These are phyloP conservation scores for Acer yangbiense DNA, from an alignment of 345 rosid genomes.

Conservation along the genomic window DNA sequence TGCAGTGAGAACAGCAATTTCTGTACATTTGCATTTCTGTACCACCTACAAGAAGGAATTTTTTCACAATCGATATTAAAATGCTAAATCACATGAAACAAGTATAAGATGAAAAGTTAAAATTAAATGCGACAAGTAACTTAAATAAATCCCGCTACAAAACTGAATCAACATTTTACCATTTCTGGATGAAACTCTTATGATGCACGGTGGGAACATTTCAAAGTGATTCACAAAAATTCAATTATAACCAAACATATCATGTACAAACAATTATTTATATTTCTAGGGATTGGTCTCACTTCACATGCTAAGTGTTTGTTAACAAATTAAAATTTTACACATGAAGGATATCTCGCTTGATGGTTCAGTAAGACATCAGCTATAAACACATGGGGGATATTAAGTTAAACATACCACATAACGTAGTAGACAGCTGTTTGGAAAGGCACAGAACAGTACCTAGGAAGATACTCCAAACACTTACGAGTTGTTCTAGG, in stretches of 20 bases:
- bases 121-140: too few relatives aligned
- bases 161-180: neutral
- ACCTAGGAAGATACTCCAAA: constrained; percentile 79
- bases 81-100: too few relatives aligned
- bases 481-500: constrained; percentile 93
- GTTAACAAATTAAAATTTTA: too few relatives aligned
- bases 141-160: too few relatives aligned
- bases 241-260: neutral
- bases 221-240: too few relatives aligned
- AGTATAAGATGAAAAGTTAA: too few relatives aligned
- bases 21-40: constrained; percentile 7
- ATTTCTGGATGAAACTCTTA: too few relatives aligned
- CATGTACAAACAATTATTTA: too few relatives aligned
- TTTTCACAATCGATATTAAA: too few relatives aligned
- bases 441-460: constrained; percentile 31
- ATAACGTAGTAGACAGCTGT: constrained; percentile 67
- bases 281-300: too few relatives aligned
- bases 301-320: too few relatives aligned
- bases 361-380: constrained; percentile 4
- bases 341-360: neutral
- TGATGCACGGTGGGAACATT: too few relatives aligned
- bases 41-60: neutral
- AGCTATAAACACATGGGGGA: neutral
- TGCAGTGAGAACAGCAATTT: constrained; percentile 59
- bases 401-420: constrained; percentile 51